phyloP scores from a whole-genome alignment of 768 basidiomycete species.

The Saitozyma podzolica region DNA sequence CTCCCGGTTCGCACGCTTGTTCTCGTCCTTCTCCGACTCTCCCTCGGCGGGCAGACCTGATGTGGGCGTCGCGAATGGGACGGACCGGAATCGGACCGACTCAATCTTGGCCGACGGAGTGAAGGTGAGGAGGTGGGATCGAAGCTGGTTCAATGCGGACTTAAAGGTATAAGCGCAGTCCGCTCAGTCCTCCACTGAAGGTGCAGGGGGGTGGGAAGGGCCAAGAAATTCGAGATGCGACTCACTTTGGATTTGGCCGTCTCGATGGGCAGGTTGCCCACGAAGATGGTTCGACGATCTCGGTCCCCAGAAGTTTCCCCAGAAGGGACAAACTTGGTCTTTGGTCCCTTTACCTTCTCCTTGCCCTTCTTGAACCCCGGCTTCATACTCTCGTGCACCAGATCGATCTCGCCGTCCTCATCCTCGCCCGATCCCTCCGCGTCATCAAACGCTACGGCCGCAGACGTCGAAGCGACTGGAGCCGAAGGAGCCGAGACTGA shows the following conservation, averaged over 20 bases:
- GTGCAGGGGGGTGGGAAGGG: neutral
- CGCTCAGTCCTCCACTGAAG: neutral
- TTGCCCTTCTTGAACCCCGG: constrained; percentile 40
- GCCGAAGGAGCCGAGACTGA: no score
- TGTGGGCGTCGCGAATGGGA: constrained; percentile 84
- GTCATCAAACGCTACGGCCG: neutral
- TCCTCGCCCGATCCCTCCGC: constrained; percentile 7
- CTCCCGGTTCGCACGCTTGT: constrained; percentile 40
- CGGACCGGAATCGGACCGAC: constrained; percentile 87
- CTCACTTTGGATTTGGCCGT: constrained; percentile 74
- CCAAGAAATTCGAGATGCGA: constrained; percentile 6
- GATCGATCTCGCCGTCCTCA: constrained; percentile 39
- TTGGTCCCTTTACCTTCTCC: constrained; percentile 30
- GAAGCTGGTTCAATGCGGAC: constrained; percentile 74
- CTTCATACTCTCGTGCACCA: constrained; percentile 68
- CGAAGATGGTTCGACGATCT: constrained; percentile 81
- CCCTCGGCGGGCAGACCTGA: constrained; percentile 58
- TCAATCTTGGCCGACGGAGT: constrained; percentile 80
- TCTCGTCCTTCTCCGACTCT: constrained; percentile 38
- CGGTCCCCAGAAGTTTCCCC: constrained; percentile 73
- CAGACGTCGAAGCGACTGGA: no score
- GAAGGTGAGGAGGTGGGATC: constrained; percentile 70
- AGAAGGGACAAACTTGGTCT: constrained; percentile 60
- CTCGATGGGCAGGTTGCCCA: constrained; percentile 81
- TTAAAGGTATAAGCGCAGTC: constrained; percentile 45